Percentiles rank a stretch among this genome's conserved stretches.
These are phyloP conservation scores for Metschnikowia lunata DNA, from an alignment of 805 yeast species.

Conservation along the genomic window DNA sequence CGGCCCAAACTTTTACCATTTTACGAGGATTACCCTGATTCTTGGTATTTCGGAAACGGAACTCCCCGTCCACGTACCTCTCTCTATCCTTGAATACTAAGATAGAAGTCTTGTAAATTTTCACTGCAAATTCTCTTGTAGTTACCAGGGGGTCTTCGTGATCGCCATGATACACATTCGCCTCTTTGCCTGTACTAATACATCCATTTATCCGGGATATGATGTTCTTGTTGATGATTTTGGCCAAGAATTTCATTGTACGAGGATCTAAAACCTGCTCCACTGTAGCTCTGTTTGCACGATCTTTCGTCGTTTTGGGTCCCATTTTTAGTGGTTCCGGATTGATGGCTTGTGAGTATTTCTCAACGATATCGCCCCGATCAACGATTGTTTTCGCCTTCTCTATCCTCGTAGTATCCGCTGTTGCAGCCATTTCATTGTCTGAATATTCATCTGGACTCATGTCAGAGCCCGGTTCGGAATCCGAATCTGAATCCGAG, in stretches of 20 bases:
- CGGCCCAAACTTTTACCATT: conserved; percentile 98
- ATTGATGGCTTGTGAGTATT: conserved; percentile 60
- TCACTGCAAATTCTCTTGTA: conserved; percentile 71
- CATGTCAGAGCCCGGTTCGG: neutral
- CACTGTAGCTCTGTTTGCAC: conserved; percentile 92
- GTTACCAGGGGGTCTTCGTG: conserved; percentile 52
- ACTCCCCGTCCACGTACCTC: conserved; percentile 94
- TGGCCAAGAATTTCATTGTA: conserved; percentile 76
- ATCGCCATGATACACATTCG: conserved; percentile 77
- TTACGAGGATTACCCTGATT: conserved; percentile 89
- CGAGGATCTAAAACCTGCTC: conserved; percentile 96
- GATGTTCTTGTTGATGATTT: conserved; percentile 77
- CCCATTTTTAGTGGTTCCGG: conserved; percentile 56
- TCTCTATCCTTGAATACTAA: conserved; percentile 96
- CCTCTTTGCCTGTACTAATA: conserved; percentile 95
- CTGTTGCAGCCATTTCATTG: neutral
- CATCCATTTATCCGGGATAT: conserved; percentile 89
- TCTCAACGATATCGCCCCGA: conserved; percentile 49
- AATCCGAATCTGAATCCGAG: neutral
- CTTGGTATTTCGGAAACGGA: conserved; percentile 80
- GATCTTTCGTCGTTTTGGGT: conserved; percentile 65
- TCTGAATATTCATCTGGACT: conserved; percentile 2
- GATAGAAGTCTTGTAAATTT: conserved; percentile 93
- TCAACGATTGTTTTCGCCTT: conserved; percentile 29
- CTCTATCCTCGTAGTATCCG: neutral